Evolutionary conservation across 352 stramenopile species (phyloP), one percentile per base, ranked within the genome.

Genomic region (Vaucheria bursata): DNA sequence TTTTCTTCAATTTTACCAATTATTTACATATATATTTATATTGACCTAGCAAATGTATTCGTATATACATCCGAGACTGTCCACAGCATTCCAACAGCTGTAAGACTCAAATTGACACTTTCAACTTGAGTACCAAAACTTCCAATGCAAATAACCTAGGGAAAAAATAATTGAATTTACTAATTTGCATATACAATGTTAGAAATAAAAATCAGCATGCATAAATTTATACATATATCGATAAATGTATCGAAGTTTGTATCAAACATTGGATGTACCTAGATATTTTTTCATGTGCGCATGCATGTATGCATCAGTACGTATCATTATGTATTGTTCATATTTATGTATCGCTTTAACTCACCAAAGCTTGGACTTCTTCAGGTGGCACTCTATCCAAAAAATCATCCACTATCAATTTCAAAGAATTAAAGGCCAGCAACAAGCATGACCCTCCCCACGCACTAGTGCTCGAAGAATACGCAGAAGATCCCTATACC

Each of bases 101-200:
- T 98, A 5, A 98, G 88, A 76, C 93, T 97, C 65, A 97, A 97
- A 83, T 98, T 98, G 39, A 98, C 90, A 85, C 98, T 94, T 75
- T 97, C 95, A 2, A 88, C 88, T 71, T 92, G 91, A 53, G 86
- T 89, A 1, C 91, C 94, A 85, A 97, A 98, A 1, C 90, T 88
- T 0, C 92, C 92, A 77, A 96, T 97, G 81, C 94, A 98, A 1
- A 33, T 45, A n/a, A 81, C 76, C 45, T 78, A 45, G 53, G 69
- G n/a, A n/a, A n/a, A n/a, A n/a, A n/a, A n/a, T 92, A n/a, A n/a
- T n/a, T n/a, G n/a, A n/a, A n/a, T n/a, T 1, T 65, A 33, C 1
- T 0, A 65, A 33, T 65, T 65, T 65, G 31, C 1, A 1, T 1
- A 65, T 25, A 31, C 33, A 1, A 1, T 2, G 0, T 65, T 0